phyloP scores from a whole-genome alignment of 805 yeast genomes.

The Cyberlindnera bimundalis region DNA sequence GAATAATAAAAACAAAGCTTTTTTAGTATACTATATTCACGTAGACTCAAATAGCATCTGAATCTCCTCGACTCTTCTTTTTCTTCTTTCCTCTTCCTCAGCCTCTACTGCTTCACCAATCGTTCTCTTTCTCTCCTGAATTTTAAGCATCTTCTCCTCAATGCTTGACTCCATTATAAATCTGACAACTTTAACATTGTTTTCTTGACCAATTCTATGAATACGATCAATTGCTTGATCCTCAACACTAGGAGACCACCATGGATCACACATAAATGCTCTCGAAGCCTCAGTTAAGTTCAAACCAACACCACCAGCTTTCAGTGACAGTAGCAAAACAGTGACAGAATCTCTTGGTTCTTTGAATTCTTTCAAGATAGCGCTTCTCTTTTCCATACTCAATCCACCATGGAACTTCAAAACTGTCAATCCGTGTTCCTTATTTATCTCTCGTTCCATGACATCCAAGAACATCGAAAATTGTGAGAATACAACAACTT shows the following conservation, averaged over 20 bases:
- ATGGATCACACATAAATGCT: slow-evolving; percentile 92
- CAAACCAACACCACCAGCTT: slow-evolving; percentile 94
- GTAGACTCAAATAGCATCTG: slow-evolving; percentile 55
- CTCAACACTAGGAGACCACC: slow-evolving; percentile 95
- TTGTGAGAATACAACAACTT: slow-evolving; percentile 86
- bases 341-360: slow-evolving; percentile 31
- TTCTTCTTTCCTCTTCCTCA: slow-evolving; percentile 71
- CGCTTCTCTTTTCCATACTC: slow-evolving; percentile 59
- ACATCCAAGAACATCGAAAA: slow-evolving; percentile 80
- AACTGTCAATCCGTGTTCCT: slow-evolving; percentile 46
- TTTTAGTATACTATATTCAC: not conserved
- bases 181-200: slow-evolving; percentile 67
- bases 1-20: not conserved
- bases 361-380: slow-evolving; percentile 55
- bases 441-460: slow-evolving; percentile 57
- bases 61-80: slow-evolving; percentile 68
- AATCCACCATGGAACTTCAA: slow-evolving; percentile 83
- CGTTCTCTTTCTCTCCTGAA: slow-evolving; percentile 80
- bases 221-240: slow-evolving; percentile 90
- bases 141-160: slow-evolving; percentile 82
- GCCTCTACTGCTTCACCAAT: slow-evolving; percentile 77
- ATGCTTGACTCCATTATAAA: slow-evolving; percentile 81
- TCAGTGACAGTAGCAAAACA: slow-evolving; percentile 68
- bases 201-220: slow-evolving; percentile 84
- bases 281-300: slow-evolving; percentile 80